Evolutionary conservation across 179 eudicot genomes (phyloP).

Genomic region (Beta corolliflora): DNA sequence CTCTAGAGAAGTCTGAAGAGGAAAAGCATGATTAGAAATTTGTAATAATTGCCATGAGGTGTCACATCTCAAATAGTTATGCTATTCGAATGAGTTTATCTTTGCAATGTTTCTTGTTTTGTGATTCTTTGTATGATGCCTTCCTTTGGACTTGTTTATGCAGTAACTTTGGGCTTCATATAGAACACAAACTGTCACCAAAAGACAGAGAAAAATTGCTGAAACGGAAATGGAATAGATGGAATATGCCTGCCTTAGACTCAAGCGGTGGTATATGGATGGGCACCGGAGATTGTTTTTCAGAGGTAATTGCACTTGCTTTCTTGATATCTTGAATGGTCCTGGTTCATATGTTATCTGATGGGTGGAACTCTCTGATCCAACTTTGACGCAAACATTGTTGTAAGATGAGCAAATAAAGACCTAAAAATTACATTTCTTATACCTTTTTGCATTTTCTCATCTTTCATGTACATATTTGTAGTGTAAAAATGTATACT

Average conservation of each 20-base stretch:
- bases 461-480: slow-evolving; percentile 6
- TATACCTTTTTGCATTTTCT: not conserved
- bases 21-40: not conserved
- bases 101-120: not conserved
- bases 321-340: slow-evolving; percentile 4
- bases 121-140: not conserved
- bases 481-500: not conserved
- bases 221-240: slow-evolving; percentile 64
- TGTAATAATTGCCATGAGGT: not conserved
- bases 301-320: slow-evolving; percentile 46
- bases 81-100: not conserved
- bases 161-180: slow-evolving; percentile 73
- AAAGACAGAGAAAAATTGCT: slow-evolving; percentile 56
- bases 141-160: slow-evolving; percentile 30
- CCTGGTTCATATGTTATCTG: not conserved
- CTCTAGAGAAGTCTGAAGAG: not conserved
- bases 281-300: slow-evolving; percentile 65
- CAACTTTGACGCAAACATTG: not conserved
- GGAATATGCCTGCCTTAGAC: slow-evolving; percentile 70
- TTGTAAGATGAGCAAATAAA: not conserved
- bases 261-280: slow-evolving; percentile 61
- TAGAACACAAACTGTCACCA: slow-evolving; percentile 50
- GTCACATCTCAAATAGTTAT: not conserved
- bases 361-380: too few species aligned
- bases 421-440: not conserved